These are phyloP conservation scores for Pichia cactophila DNA, from an alignment of 1,139 yeast genomes.

Conservation along the genomic window DNA sequence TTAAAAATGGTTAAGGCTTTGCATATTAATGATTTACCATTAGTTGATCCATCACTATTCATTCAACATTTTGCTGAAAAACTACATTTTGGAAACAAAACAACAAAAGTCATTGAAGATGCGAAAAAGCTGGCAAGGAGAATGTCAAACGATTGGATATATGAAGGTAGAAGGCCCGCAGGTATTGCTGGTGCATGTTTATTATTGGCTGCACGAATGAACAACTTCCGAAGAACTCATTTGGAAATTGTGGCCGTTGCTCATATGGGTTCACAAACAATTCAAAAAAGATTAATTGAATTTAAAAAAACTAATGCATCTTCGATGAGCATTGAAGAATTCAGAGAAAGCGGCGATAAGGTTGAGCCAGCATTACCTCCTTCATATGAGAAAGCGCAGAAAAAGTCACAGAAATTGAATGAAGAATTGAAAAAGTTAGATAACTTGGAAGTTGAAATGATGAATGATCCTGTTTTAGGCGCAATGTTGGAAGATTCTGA, in stretches of 20 bases:
- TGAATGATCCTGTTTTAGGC: conserved; percentile 32
- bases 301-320: conserved; percentile 76
- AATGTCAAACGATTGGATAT: conserved; percentile 93
- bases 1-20: conserved; percentile 80
- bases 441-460: conserved; percentile 31
- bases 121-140: conserved; percentile 81
- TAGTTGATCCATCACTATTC: conserved; percentile 90
- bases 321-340: conserved; percentile 60
- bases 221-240: conserved; percentile 84
- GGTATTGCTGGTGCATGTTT: conserved; percentile 98
- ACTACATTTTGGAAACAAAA: conserved; percentile 65
- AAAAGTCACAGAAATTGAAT: conserved; percentile 32
- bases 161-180: conserved; percentile 95
- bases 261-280: conserved; percentile 89
- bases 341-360: conserved; percentile 37
- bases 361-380: conserved; percentile 68
- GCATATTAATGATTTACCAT: conserved; percentile 67
- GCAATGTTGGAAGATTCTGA: conserved; percentile 38
- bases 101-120: conserved; percentile 72
- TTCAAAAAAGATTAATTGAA: conserved; percentile 83
- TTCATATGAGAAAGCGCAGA: conserved; percentile 52
- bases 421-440: conserved; percentile 28
- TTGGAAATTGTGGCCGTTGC: conserved; percentile 93
- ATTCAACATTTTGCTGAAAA: conserved; percentile 91
- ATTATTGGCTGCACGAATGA: conserved; percentile 90